Evolutionary conservation across 331 rosid genomes (phyloP), one percentile per base, ranked within the genome.

Genomic region (Cydonia oblonga): DNA sequence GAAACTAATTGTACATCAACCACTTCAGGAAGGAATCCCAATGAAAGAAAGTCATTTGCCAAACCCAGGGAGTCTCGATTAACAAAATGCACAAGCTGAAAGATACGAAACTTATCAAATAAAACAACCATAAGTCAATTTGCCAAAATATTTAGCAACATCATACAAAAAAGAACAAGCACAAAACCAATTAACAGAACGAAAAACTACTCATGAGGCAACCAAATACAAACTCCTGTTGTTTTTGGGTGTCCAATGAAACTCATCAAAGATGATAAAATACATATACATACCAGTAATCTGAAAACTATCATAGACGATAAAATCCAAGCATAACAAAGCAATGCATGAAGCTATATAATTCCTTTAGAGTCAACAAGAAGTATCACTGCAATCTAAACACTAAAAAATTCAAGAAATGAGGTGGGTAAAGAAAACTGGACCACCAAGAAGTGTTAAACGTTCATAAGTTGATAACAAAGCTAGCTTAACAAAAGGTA

Each of bases 71-170:
- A 88, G 82, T 95, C 98, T 40, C 91, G 97, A 76, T 95, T 95
- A 84, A 91, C 97, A 69, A 82, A 95, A 90, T 95, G 99, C 86
- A 95, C 99, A 76, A 91, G 95, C 99, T 95, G 99, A 83, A 80
- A 88, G 81, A 73, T 59, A 79, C 73, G 71, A 74, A 80, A 73
- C 70, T 77, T 72, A 74, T 82, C 71, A 79, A 57, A 53, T 40
- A 72, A 54, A 56, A 35, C 65, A 42, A 24, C 15, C 44, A 44
- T 14, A 76, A 68, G 59, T 64, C 80, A 69, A 38, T 72, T 13
- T 10, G 13, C 52, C 56, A 9, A 54, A 53, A 70, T 20, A 16
- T 59, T 59, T 66, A 62, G 76, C 35, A 75, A 16, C 32, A 22
- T 70, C 13, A 11, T 65, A 19, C 16, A 70, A 16, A 24, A 54